Evolutionary conservation across 2,329 filamentous ascomycete genomes (phyloP).

Genomic region (Botrytis tulipae): DNA sequence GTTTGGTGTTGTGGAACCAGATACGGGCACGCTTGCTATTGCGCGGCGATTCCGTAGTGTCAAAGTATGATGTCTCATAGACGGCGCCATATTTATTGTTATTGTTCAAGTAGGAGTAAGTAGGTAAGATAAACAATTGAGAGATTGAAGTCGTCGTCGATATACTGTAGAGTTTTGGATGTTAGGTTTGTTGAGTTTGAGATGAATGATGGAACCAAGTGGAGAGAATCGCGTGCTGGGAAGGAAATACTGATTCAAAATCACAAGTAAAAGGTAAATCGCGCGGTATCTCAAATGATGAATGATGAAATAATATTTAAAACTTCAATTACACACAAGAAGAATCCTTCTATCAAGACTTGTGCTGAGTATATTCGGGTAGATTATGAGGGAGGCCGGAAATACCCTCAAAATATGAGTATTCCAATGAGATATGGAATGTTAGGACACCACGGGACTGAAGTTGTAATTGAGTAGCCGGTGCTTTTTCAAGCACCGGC

Average conservation of each 20-base stretch:
- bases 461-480: constrained; percentile 30
- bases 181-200: neutral
- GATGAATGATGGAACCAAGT: neutral
- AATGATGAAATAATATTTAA: constrained; percentile 4
- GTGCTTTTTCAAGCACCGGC: constrained; percentile 33
- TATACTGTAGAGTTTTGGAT: neutral
- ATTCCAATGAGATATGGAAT: constrained; percentile 24
- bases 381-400: constrained; percentile 26
- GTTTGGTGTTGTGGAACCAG: constrained; percentile 23
- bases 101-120: neutral
- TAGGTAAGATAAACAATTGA: neutral
- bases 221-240: neutral
- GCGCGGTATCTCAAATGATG: neutral
- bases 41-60: constrained; percentile 9
- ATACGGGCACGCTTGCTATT: constrained; percentile 3
- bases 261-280: neutral
- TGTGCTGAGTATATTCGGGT: neutral
- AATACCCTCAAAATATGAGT: constrained; percentile 24
- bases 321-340: constrained; percentile 1
- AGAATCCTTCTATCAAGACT: neutral
- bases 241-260: neutral
- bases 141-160: neutral
- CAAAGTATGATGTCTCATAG: constrained; percentile 4
- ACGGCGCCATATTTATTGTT: neutral
- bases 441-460: constrained; percentile 40